Base-by-base conservation (phyloP, 2,329 filamentous ascomycete species). In the Epichloe bromicola region DNA sequence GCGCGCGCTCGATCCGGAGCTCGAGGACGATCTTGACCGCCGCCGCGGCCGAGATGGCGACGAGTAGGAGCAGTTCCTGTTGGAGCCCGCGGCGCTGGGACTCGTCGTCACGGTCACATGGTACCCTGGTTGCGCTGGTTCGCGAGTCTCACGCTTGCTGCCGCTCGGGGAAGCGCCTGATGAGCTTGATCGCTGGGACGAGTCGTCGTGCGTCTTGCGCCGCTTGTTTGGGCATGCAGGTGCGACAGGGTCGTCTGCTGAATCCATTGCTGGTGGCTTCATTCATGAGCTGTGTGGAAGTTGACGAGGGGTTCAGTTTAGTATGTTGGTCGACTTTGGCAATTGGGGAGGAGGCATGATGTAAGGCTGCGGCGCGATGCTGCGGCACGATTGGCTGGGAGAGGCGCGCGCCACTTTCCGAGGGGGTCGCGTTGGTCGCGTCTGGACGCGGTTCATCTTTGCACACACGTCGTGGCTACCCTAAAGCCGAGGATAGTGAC, bases 1-100 rank as follows among this genome's bases (percentile, higher is more conserved):
- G 46, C 65, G 63, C 37, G 68, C 69, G 45, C 59, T 65, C 15
- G 69, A 69, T 46, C 56, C 61, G 3, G 66, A 69, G 45, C 58
- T 61, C 4, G 65, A 67, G 11, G 60, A 60, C 6, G 65, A 67
- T 50, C 63, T 58, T 30, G 65, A 63, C 26, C 61, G 59, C 15
- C 30, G 52, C 8, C 59, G 59, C 8, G 67, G 67, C 17, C 62
- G 60, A 30, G 57, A 59, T 14, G 61, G 59, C 7, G 53, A 56
- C 15, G 52, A 61, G 47, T 64, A 64, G 30, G 52, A 61, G 47
- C 64, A 64, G 30, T 60, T 55, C 34, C 61, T 56, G 53, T 57
- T 54, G 50, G 57, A 46, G 51, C 19, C 58, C 46, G 58, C 56
- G 34, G 46, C 60, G 47, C 50, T 57, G 33, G 55, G 60, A 50